phyloP scores from a whole-genome alignment of 2,329 filamentous ascomycete genomes.

The Pestalotiopsis sp. region DNA sequence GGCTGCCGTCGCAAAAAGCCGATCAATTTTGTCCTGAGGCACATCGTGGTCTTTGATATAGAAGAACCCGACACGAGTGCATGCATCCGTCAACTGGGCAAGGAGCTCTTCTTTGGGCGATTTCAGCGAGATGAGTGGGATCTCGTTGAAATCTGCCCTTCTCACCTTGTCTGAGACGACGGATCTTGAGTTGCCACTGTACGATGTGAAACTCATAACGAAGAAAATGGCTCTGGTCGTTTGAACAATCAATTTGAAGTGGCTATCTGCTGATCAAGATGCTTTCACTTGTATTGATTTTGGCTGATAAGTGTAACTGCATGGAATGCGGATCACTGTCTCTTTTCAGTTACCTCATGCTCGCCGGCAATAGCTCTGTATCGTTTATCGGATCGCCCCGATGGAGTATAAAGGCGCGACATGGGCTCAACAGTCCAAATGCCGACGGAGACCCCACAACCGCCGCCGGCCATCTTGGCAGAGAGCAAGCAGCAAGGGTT shows the following conservation, averaged over 20 bases:
- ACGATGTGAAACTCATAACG: neutral
- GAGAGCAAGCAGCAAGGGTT: neutral
- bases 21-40: constrained; percentile 17
- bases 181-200: neutral
- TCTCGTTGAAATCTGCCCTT: neutral
- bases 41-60: constrained; percentile 29
- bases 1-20: constrained; percentile 20
- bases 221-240: too few species aligned
- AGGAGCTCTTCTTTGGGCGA: neutral
- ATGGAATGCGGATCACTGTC: neutral
- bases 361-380: neutral
- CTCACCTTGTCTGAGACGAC: neutral
- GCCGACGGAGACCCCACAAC: neutral
- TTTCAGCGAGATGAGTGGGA: neutral
- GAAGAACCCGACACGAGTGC: constrained; percentile 17
- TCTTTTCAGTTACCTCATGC: neutral
- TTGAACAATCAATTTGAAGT: neutral
- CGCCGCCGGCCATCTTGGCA: neutral
- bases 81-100: neutral
- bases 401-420: neutral
- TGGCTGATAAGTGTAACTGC: neutral
- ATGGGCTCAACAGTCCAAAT: neutral
- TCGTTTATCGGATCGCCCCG: neutral
- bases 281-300: neutral
- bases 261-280: neutral